Evolutionary conservation across 495 filamentous ascomycete species (phyloP).

Genomic region (Talaromyces wortmannii): DNA sequence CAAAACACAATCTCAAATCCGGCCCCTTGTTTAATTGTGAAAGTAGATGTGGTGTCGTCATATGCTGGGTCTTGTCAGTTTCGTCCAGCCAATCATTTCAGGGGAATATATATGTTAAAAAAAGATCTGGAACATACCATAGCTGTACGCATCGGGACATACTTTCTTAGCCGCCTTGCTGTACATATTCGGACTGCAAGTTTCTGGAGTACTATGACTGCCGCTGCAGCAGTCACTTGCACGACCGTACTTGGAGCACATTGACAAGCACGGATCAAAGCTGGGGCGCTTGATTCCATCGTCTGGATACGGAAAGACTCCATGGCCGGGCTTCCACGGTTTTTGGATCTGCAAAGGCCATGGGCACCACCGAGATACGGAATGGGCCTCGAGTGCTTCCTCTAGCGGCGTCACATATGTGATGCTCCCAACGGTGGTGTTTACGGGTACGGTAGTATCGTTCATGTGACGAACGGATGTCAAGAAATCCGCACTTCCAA

Average conservation of each 20-base stretch:
- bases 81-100: not conserved
- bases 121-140: slow-evolving; percentile 23
- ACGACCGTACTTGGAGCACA: slow-evolving; percentile 54
- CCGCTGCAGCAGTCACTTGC: slow-evolving; percentile 66
- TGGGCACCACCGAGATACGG: slow-evolving; percentile 65
- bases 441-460: slow-evolving; percentile 13
- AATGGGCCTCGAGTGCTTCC: slow-evolving; percentile 31
- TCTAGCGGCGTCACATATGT: slow-evolving; percentile 61
- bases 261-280: slow-evolving; percentile 66
- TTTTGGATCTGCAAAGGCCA: slow-evolving; percentile 63
- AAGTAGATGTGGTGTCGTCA: slow-evolving; percentile 68
- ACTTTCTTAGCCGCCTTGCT: slow-evolving; percentile 57
- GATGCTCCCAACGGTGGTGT: slow-evolving; percentile 41
- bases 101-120: not conserved
- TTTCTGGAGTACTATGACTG: slow-evolving; percentile 43
- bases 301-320: slow-evolving; percentile 72
- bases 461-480: slow-evolving; percentile 27
- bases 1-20: slow-evolving; percentile 77
- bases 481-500: slow-evolving; percentile 55
- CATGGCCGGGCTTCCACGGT: slow-evolving; percentile 56
- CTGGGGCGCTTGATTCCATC: slow-evolving; percentile 54
- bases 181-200: slow-evolving; percentile 57
- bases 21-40: slow-evolving; percentile 64
- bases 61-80: slow-evolving; percentile 36
- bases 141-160: slow-evolving; percentile 80